A percentile compares a stretch with the other conserved stretches of the same genome.
Conservation (phyloP, 23 red algal species). For the Gracilaria domingensis region DNA sequence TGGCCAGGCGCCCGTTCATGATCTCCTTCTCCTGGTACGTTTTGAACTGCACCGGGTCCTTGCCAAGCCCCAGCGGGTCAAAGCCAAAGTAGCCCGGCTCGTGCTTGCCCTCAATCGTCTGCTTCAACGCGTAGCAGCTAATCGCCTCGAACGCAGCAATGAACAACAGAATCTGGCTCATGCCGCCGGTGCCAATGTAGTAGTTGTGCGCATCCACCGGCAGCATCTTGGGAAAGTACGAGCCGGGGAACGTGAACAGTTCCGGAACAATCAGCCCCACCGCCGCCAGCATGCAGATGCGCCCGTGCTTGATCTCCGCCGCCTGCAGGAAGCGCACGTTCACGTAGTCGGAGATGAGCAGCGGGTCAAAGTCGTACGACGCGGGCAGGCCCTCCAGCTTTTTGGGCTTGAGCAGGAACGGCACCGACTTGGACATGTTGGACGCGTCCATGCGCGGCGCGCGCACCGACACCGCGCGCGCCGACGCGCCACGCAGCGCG, state of each 20-base stretch:
- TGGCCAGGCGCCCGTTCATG: slow-evolving; percentile 96
- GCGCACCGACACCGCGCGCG: slow-evolving; percentile 8
- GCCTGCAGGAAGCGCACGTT: slow-evolving; percentile 84
- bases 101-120: slow-evolving; percentile 90
- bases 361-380: slow-evolving; percentile 95
- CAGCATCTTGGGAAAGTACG: slow-evolving; percentile 91
- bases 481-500: background rate
- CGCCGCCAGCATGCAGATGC: slow-evolving; percentile 96
- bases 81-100: slow-evolving; percentile 97
- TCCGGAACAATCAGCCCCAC: slow-evolving; percentile 96
- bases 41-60: slow-evolving; percentile 70
- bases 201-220: slow-evolving; percentile 91
- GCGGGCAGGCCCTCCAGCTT: slow-evolving; percentile 89
- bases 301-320: slow-evolving; percentile 96
- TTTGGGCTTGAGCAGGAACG: slow-evolving; percentile 94
- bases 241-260: slow-evolving; percentile 74
- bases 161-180: slow-evolving; percentile 94
- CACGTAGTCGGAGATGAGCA: slow-evolving; percentile 90
- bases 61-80: slow-evolving; percentile 93
- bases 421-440: slow-evolving; percentile 86
- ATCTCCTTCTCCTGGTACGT: slow-evolving; percentile 92
- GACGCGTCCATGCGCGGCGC: slow-evolving; percentile 53
- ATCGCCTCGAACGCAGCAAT: slow-evolving; percentile 86
- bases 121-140: slow-evolving; percentile 81
- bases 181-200: slow-evolving; percentile 87